phyloP scores from a whole-genome alignment of 2,329 filamentous ascomycete genomes.

The Hymenoscyphus infarciens region DNA sequence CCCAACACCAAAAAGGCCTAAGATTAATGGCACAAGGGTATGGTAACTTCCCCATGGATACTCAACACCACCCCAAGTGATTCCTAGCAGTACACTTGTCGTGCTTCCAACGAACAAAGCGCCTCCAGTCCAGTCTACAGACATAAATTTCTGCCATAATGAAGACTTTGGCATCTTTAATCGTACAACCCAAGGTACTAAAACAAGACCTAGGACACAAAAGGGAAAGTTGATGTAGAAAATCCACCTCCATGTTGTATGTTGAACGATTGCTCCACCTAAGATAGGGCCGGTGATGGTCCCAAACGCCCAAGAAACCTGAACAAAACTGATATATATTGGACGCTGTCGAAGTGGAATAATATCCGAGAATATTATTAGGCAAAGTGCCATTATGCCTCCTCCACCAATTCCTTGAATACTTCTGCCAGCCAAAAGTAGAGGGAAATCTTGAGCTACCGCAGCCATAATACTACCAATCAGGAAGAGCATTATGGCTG shows the following conservation, averaged over 20 bases:
- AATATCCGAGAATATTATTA: background rate
- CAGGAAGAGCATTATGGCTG: slow-evolving; percentile 33
- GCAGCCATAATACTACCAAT: slow-evolving; percentile 36
- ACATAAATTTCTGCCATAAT: background rate
- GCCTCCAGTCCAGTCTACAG: no score
- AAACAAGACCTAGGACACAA: background rate
- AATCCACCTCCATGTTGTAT: slow-evolving; percentile 6
- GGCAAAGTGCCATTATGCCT: slow-evolving; percentile 29
- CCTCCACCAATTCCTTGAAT: slow-evolving; percentile 47
- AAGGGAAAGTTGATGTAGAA: slow-evolving; percentile 6
- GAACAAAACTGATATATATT: background rate
- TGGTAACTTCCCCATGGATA: no score
- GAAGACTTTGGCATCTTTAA: background rate
- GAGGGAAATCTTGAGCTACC: slow-evolving; percentile 34
- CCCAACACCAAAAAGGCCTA: no score
- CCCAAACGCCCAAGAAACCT: background rate
- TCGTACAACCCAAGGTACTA: background rate
- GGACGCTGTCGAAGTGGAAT: background rate
- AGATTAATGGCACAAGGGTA: no score
- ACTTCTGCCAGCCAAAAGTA: slow-evolving; percentile 28
- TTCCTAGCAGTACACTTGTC: no score
- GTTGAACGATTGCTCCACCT: slow-evolving; percentile 6
- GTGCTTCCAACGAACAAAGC: no score
- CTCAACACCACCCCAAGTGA: no score
- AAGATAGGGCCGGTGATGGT: slow-evolving; percentile 29